Evolutionary conservation across 177 flowering plant species (phyloP), one percentile per base, ranked within the genome.

Genomic region (Vitis hybrid): DNA sequence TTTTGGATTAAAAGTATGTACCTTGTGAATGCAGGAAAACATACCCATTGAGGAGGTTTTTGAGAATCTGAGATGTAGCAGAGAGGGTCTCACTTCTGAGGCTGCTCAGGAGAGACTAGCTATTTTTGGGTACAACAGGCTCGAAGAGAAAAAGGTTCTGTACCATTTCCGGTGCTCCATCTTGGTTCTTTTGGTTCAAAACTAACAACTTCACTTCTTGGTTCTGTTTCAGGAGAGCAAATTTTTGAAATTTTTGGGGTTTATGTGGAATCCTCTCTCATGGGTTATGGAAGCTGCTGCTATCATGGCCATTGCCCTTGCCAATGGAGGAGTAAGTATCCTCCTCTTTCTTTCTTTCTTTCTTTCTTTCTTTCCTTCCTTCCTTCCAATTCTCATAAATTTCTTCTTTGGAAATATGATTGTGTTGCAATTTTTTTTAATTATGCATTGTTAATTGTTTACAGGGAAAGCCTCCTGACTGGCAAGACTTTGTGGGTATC

Each of bases 231-330:
- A 87, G 90, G 90, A 87, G 74, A 85, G 89, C 52, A 87, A 85
- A 69, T 51, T 87, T 68, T 72, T 90, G 75, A 92, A 92, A 78
- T 92, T 90, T 72, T 77, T 92, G 81, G 97, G 94, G 4, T 92
- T 92, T 76, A 92, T 92, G 97, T 92, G 97, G 97, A 92, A 92
- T 66, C 97, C 97, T 65, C 79, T 92, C 12, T 92, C 97, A 51
- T 92, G 97, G 97, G 97, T 90, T 50, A 92, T 92, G 96, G 97
- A 92, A 79, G 92, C 87, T 65, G 97, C 96, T 56, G 97, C 97
- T 13, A 85, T 90, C 21, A 88, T 92, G 96, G 92, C 97, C 1
- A 89, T 92, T 76, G 96, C 94, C 50, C 88, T 90, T 73, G 94
- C 97, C 5, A 88, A 89, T 77, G 94, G 94, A 81, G 94, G 92